Percentiles rank a stretch among this genome's conserved stretches.
Evolutionary conservation across 2,329 filamentous ascomycete species (phyloP).

Genomic region (Fusarium sp.): DNA sequence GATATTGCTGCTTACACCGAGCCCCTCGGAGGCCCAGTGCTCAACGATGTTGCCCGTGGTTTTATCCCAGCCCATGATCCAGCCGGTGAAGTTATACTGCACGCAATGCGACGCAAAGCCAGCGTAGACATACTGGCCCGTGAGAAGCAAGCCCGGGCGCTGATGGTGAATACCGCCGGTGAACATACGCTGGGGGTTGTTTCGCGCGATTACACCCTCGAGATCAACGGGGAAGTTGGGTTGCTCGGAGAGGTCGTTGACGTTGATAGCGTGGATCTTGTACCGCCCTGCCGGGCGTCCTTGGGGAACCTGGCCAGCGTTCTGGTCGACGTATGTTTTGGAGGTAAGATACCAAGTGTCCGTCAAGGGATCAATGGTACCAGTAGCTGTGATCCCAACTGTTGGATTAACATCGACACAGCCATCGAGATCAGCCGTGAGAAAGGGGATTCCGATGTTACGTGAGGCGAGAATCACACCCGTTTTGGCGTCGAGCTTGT

Average conservation of each 20-base stretch:
- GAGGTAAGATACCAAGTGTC: constrained; percentile 60
- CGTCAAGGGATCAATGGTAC: constrained; percentile 60
- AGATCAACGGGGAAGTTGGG: constrained; percentile 63
- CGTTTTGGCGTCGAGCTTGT: constrained; percentile 68
- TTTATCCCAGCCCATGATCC: constrained; percentile 64
- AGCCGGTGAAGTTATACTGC: constrained; percentile 68
- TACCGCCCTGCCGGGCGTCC: constrained; percentile 54
- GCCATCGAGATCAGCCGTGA: constrained; percentile 62
- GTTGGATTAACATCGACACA: constrained; percentile 64
- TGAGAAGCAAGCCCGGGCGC: constrained; percentile 61
- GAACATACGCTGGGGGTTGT: constrained; percentile 63
- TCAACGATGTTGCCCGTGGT: constrained; percentile 56
- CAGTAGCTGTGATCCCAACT: constrained; percentile 61
- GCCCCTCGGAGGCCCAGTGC: constrained; percentile 58
- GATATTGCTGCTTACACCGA: constrained; percentile 55
- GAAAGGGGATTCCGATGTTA: constrained; percentile 64
- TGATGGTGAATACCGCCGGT: constrained; percentile 66
- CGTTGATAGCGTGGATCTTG: constrained; percentile 56
- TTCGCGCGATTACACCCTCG: constrained; percentile 61
- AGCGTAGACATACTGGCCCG: constrained; percentile 63
- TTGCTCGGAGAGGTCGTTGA: constrained; percentile 55
- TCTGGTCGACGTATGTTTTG: constrained; percentile 59
- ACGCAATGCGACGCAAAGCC: constrained; percentile 70
- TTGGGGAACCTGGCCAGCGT: constrained; percentile 48
- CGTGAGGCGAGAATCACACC: constrained; percentile 63